Percentiles rank a stretch among this genome's conserved stretches.
Conservation (phyloP, 805 yeast species). For the Pichia occidentalis region DNA sequence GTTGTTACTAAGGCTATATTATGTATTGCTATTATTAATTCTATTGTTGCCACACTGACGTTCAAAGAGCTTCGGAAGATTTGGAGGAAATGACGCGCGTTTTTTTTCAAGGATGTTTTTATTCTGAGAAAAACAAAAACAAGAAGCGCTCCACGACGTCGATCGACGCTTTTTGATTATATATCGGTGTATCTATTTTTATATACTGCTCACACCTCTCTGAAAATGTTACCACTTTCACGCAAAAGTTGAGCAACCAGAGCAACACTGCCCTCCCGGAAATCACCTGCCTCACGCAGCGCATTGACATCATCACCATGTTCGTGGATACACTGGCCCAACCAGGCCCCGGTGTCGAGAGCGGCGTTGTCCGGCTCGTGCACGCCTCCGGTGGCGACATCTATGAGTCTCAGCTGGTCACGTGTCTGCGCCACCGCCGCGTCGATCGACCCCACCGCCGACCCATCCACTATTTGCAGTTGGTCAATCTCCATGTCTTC, state of each 20-base stretch:
- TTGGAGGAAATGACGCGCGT: too few relatives aligned
- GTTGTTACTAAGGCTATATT: too few relatives aligned
- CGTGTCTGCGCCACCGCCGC: conserved; percentile 7
- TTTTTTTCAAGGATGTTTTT: too few relatives aligned
- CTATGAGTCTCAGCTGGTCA: conserved; percentile 3
- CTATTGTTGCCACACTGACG: too few relatives aligned
- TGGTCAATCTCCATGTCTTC: conserved; percentile 1
- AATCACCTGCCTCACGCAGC: conserved; percentile 58
- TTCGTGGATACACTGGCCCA: conserved; percentile 40
- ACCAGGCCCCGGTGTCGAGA: conserved; percentile 9
- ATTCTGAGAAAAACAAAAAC: too few relatives aligned
- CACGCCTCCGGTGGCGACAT: too few relatives aligned
- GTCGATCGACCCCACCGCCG: neutral
- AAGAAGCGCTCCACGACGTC: too few relatives aligned
- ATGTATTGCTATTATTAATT: too few relatives aligned
- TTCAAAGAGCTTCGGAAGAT: too few relatives aligned
- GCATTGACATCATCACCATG: conserved; percentile 58
- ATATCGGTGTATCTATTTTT: too few relatives aligned
- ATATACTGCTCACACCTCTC: conserved; percentile 1
- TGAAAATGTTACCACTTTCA: conserved; percentile 5
- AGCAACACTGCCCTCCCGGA: conserved; percentile 31
- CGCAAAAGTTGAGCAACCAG: conserved; percentile 13
- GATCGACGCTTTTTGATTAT: too few relatives aligned
- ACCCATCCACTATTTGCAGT: neutral
- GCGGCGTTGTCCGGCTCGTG: neutral